phyloP scores from a whole-genome alignment of 2,329 filamentous ascomycete species.

The Huntiella abstrusa region DNA sequence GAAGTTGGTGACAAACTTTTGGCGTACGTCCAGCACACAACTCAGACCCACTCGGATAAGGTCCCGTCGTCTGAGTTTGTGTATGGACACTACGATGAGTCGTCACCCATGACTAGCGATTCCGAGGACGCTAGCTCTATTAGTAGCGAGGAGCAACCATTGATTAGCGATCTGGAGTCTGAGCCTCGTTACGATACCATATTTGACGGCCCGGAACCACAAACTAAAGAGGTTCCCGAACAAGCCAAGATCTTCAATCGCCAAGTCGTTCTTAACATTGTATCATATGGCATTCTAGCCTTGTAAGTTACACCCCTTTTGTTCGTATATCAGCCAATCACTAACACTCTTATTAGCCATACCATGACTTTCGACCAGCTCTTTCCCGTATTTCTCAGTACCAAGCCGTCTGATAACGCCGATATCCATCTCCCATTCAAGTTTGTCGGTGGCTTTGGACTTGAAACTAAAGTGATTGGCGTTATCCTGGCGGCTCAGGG shows the following conservation, averaged over 20 bases:
- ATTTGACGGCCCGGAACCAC: conserved; percentile 15
- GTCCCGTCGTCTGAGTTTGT: too few species aligned
- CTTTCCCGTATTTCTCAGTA: conserved; percentile 79
- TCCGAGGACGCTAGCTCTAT: conserved; percentile 9
- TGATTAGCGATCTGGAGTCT: too few species aligned
- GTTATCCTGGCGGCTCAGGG: conserved; percentile 79
- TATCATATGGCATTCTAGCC: conserved; percentile 79
- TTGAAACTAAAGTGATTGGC: conserved; percentile 69
- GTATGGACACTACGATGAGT: too few species aligned
- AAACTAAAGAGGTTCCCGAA: not conserved
- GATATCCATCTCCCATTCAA: conserved; percentile 56
- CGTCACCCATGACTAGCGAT: not conserved
- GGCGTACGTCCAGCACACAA: too few species aligned
- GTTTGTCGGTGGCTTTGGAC: conserved; percentile 71
- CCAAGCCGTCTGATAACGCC: conserved; percentile 29
- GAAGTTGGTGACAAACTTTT: conserved; percentile 48
- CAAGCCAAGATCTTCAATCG: conserved; percentile 54
- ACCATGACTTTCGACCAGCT: conserved; percentile 94
- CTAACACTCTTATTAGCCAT: conserved; percentile 39
- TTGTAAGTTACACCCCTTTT: conserved; percentile 50
- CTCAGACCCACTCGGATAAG: not conserved
- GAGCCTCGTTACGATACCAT: too few species aligned
- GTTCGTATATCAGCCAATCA: not conserved
- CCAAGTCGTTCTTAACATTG: conserved; percentile 71
- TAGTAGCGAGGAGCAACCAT: too few species aligned